Evolutionary conservation across 371 early-diverging fungal species (phyloP).

Genomic region (Choanephora cucurbitarum): DNA sequence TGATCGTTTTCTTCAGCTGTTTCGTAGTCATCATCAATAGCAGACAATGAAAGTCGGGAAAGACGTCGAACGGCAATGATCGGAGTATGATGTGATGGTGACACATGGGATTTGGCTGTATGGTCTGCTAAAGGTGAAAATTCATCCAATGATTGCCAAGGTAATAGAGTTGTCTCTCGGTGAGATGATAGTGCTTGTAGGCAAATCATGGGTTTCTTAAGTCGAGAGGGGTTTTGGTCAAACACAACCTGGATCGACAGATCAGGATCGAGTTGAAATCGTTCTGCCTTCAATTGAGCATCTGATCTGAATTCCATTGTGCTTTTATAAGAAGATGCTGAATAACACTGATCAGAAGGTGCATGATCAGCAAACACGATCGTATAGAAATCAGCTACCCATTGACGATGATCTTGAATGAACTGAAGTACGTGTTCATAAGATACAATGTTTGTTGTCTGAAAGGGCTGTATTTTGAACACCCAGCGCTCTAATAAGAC

Average conservation of each 20-base stretch:
- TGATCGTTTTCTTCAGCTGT: not conserved
- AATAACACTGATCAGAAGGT: slow-evolving; percentile 39
- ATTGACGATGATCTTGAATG: slow-evolving; percentile 3
- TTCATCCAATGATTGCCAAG: slow-evolving; percentile 8
- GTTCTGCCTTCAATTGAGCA: slow-evolving; percentile 44
- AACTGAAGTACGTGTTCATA: slow-evolving; percentile 5
- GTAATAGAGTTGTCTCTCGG: not conserved
- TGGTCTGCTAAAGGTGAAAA: not conserved
- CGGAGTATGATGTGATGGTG: not conserved
- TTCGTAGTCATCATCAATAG: slow-evolving; percentile 33
- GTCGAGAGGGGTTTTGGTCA: slow-evolving; percentile 31
- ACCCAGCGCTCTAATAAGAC: slow-evolving; percentile 19
- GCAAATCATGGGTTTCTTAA: slow-evolving; percentile 4
- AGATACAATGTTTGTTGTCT: not conserved
- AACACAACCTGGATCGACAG: slow-evolving; percentile 40
- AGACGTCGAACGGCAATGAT: slow-evolving; percentile 33
- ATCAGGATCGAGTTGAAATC: slow-evolving; percentile 33
- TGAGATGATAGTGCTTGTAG: slow-evolving; percentile 6
- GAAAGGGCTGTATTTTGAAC: not conserved
- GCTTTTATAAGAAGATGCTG: slow-evolving; percentile 13
- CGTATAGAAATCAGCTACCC: slow-evolving; percentile 6
- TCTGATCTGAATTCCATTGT: slow-evolving; percentile 44
- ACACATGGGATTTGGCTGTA: not conserved
- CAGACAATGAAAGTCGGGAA: slow-evolving; percentile 45
- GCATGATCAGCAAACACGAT: slow-evolving; percentile 21